Base-by-base conservation (phyloP, 2,329 filamentous ascomycete species). In the Cryoendolithus antarcticus region DNA sequence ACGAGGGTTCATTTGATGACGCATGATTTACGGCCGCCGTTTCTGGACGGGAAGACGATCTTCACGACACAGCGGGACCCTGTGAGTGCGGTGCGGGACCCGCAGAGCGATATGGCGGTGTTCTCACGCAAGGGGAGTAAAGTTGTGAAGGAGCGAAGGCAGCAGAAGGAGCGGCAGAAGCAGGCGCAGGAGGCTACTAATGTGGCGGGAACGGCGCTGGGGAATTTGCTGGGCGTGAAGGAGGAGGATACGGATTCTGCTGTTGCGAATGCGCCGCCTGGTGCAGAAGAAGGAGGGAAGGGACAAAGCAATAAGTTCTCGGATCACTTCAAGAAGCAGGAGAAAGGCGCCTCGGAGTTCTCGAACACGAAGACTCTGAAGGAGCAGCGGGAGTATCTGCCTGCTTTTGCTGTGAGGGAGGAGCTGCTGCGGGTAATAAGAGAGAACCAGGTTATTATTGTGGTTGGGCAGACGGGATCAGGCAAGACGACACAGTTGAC, bases 21-120 rank as follows among this genome's bases (percentile, higher is more conserved):
- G 1, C 91, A 98, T 60, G 88, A 98, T 54, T 70, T 98, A 30
- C 82, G 85, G 47, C 91, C 91, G 7, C 93, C 91, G 0, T 98
- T 98, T 55, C 66, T 98, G 35, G 89, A 98, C 62, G 91, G 91
- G 15, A 79, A 86, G 51, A 96, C 82, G 12, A 82, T 98, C 41
- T 98, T 98, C 59, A 98, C 91, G 3, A 96, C 95, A 61, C 93
- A 98, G 60, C 61, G 96, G 13, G 91, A 98, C 43, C 93, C 91
- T 0, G 83, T 98, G 1, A 86, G 89, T 0, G 93, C 91, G 0
- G 84, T 98, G 9, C 75, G 82, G 38, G 91, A 98, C 58, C 80
- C 83, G 19, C 89, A 96, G 62, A 98, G 93, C 57, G 91, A 98
- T 56, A 94, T 98, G 91, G 91, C 91, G 1, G 88, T 98, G 1